A percentile compares a stretch with the other conserved stretches of the same genome.
phyloP scores from a whole-genome alignment of 2,329 filamentous ascomycete species.

The Penicillium sp. region DNA sequence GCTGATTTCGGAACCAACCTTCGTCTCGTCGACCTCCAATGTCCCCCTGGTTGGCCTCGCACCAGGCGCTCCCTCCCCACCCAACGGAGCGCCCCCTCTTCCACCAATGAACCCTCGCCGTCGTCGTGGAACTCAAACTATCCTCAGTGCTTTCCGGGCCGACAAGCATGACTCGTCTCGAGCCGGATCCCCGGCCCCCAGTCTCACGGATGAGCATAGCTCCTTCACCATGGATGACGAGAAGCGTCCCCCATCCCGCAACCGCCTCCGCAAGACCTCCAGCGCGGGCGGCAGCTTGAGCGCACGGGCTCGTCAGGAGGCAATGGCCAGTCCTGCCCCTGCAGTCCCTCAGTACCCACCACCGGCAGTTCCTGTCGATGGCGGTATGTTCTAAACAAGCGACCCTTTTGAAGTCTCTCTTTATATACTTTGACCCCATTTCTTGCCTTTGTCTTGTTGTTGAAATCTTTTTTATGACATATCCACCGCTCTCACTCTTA shows the following conservation, averaged over 20 bases:
- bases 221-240: constrained; percentile 40
- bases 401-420: constrained; percentile 2
- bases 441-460: constrained; percentile 10
- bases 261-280: constrained; percentile 34
- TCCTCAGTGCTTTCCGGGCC: constrained; percentile 42
- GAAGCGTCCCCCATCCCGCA: constrained; percentile 41
- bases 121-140: constrained; percentile 53
- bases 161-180: constrained; percentile 38
- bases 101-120: constrained; percentile 65
- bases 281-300: constrained; percentile 53
- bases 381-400: constrained; percentile 41
- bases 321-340: constrained; percentile 34
- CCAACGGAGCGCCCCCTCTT: constrained; percentile 51
- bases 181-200: constrained; percentile 25
- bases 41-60: constrained; percentile 63
- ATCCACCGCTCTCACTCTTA: constrained; percentile 4
- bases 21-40: constrained; percentile 58
- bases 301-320: constrained; percentile 48
- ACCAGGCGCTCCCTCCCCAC: constrained; percentile 42
- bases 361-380: constrained; percentile 36
- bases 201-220: constrained; percentile 22
- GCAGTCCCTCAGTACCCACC: constrained; percentile 39
- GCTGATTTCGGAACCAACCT: constrained; percentile 65
- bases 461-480: constrained; percentile 2
- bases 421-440: constrained; percentile 3